These are phyloP conservation scores for Penicillium brevicompactum DNA, from an alignment of 2,329 filamentous ascomycete genomes.

Conservation along the genomic window DNA sequence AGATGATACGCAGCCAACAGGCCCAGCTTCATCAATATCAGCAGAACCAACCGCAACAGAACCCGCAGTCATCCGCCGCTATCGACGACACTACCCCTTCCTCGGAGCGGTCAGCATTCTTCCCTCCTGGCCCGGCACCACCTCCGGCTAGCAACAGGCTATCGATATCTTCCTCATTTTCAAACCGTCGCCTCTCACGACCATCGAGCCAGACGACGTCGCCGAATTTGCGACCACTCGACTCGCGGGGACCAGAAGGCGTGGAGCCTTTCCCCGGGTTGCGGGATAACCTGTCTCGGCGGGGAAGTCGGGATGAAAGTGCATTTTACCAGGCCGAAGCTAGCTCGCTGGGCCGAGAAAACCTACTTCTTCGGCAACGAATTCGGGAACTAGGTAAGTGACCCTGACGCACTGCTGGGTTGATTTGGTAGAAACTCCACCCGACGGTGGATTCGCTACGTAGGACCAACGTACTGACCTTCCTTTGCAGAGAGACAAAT, in stretches of 20 bases:
- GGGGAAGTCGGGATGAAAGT: slow-evolving; percentile 49
- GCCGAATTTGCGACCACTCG: slow-evolving; percentile 39
- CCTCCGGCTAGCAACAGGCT: slow-evolving; percentile 34
- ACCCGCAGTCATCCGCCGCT: slow-evolving; percentile 34
- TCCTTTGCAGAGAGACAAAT: slow-evolving; percentile 24
- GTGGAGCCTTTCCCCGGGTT: slow-evolving; percentile 29
- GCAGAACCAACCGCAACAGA: slow-evolving; percentile 33
- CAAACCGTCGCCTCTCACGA: slow-evolving; percentile 37
- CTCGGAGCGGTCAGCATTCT: slow-evolving; percentile 44
- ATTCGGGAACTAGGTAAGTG: slow-evolving; percentile 50
- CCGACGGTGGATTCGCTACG: not conserved
- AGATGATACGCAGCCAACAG: slow-evolving; percentile 53
- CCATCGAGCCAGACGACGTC: slow-evolving; percentile 41
- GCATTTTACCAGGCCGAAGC: slow-evolving; percentile 53
- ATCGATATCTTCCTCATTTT: slow-evolving; percentile 37
- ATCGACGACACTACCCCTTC: slow-evolving; percentile 48
- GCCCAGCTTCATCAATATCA: slow-evolving; percentile 46
- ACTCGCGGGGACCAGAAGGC: slow-evolving; percentile 27
- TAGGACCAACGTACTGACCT: slow-evolving; percentile 1
- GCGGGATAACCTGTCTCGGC: slow-evolving; percentile 32
- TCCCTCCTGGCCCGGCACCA: slow-evolving; percentile 31
- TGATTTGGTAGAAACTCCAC: not conserved
- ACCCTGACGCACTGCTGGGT: not conserved
- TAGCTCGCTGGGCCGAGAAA: slow-evolving; percentile 49
- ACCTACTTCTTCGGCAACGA: slow-evolving; percentile 50